Evolutionary conservation across 75 land plant genomes (phyloP), one percentile per base, ranked within the genome.

Genomic region (Chamaecyparis obtusa): DNA sequence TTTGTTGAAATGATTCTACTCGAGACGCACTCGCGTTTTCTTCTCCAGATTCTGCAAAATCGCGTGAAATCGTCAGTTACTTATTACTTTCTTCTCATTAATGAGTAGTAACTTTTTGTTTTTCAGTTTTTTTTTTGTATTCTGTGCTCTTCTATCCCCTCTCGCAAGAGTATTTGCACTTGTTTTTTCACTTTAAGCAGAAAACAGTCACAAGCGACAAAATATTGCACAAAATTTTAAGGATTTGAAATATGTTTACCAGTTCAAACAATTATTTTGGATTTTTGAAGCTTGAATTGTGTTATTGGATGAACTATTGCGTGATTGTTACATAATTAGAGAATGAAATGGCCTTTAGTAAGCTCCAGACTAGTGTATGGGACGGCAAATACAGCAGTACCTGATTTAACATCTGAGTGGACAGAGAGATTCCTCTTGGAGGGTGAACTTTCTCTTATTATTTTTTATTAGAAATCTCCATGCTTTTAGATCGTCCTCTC

Each of bases 11-110:
- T 94, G 95, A 91, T 94, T 64, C 93, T 94, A 1, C 84, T 94
- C 37, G 93, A 91, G 54, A 85, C 94, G 19, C 91, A 87, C 27
- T 94, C 93, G 43, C 85, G 91, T 48, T 94, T 90, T 87, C 94
- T 94, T 39, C 91, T 93, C 15, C 93, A 94, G 90, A 87, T 93
- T 86, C 85, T 94, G 86, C 85, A 89, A 4, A 90, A 88, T 88
- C 95, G 95, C 64, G 57, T 91, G 51, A 90, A 91, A 33, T 89
- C 86, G 95, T 94, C 36, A 75, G 85, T 84, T 54, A 44, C 27
- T 41, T n/a, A 39, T 24, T 51, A 67, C 44, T 41, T 51, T 72
- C 9, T 32, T n/a, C 75, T 64, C 7, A 5, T 60, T 9, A 27
- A 39, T 9, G 3, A 21, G 4, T 13, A 17, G 7, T 9, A 48